Evolutionary conservation across 345 rosid genomes (phyloP).

Genomic region (Eucalyptus virginea): DNA sequence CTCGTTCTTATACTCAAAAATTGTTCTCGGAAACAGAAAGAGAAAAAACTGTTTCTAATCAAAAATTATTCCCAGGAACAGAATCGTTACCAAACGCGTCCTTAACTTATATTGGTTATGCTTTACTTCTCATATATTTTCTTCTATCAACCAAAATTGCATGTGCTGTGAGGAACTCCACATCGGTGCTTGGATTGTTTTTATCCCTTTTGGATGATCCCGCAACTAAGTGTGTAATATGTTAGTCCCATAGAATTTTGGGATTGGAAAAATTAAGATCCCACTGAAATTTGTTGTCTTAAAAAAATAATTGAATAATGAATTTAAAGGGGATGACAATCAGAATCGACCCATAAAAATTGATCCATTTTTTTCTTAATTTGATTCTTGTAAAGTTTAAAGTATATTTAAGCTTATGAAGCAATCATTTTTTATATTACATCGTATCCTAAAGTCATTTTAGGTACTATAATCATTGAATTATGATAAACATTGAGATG

Average conservation of each 20-base stretch:
- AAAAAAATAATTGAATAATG: not conserved
- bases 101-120: not conserved
- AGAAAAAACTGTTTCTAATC: fast-evolving
- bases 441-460: not conserved
- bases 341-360: not conserved
- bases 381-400: not conserved
- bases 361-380: not conserved
- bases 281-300: not conserved
- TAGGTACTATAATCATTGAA: not conserved
- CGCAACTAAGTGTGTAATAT: not conserved
- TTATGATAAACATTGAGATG: not conserved
- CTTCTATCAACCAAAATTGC: not conserved
- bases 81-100: fast-evolving
- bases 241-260: not conserved
- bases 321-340: not conserved
- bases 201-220: no score
- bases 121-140: no score
- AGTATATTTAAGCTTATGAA: not conserved
- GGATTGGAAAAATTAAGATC: not conserved
- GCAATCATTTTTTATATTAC: not conserved
- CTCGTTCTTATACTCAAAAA: no score
- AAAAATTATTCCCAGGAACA: no score
- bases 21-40: fast-evolving
- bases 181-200: not conserved
- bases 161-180: not conserved